Evolutionary conservation across 1,284 basidiomycete species (phyloP).

Genomic region (Sporisorium sorghi): DNA sequence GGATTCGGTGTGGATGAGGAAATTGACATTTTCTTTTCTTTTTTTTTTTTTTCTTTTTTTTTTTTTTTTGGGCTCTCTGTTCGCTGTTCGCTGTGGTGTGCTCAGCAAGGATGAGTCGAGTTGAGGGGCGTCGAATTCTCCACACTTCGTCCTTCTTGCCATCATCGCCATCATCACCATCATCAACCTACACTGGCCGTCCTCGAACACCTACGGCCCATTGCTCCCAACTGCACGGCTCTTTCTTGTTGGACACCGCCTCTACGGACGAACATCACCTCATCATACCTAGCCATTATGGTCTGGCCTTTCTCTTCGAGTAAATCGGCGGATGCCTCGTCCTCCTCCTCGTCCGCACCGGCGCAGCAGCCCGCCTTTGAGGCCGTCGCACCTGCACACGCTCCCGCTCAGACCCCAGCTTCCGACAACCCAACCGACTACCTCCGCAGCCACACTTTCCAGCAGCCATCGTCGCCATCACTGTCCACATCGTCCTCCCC

Average conservation of each 20-base stretch:
- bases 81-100: slow-evolving; percentile 1
- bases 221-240: background rate
- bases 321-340: slow-evolving; percentile 34
- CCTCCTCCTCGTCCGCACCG: slow-evolving; percentile 26
- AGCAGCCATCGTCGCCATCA: slow-evolving; percentile 35
- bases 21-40: slow-evolving; percentile 19
- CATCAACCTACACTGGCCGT: background rate
- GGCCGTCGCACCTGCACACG: slow-evolving; percentile 39
- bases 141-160: slow-evolving; percentile 3
- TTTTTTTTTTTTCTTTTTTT: too few relatives aligned
- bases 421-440: slow-evolving; percentile 50
- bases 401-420: slow-evolving; percentile 12
- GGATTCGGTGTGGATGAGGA: slow-evolving; percentile 10
- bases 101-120: slow-evolving; percentile 18
- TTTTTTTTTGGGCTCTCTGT: background rate
- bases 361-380: slow-evolving; percentile 37
- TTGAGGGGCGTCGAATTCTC: background rate
- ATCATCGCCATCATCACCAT: background rate
- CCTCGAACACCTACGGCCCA: background rate
- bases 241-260: background rate
- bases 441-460: slow-evolving; percentile 55
- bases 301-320: slow-evolving; percentile 53
- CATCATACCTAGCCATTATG: slow-evolving; percentile 22
- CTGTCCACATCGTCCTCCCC: slow-evolving; percentile 25
- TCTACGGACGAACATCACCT: background rate